phyloP scores from a whole-genome alignment of 2,329 filamentous ascomycete genomes.

The Truncatella angustata region DNA sequence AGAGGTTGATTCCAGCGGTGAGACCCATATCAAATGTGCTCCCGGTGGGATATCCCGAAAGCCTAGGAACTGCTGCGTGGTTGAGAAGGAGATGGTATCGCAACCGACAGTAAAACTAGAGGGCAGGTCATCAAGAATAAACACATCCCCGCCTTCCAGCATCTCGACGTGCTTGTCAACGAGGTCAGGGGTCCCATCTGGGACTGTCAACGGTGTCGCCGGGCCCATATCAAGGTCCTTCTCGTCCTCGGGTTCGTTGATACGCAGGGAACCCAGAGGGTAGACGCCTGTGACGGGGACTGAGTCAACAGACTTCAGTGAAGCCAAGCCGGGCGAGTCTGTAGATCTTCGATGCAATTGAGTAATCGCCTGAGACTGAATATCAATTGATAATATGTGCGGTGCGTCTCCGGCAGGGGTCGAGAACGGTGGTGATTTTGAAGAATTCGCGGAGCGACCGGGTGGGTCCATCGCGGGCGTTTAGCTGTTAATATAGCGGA shows the following conservation, averaged over 20 bases:
- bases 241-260: constrained; percentile 15
- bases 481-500: not conserved
- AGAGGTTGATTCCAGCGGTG: constrained; percentile 45
- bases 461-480: constrained; percentile 8
- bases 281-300: constrained; percentile 30
- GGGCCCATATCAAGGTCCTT: constrained; percentile 7
- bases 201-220: constrained; percentile 15
- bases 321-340: constrained; percentile 13
- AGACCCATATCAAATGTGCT: constrained; percentile 59
- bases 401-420: not conserved
- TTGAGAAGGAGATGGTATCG: constrained; percentile 48
- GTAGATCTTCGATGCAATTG: constrained; percentile 6
- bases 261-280: constrained; percentile 18
- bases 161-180: constrained; percentile 24
- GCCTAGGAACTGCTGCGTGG: constrained; percentile 45
- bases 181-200: constrained; percentile 16
- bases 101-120: constrained; percentile 51
- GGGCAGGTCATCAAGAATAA: constrained; percentile 53
- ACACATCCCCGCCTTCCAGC: constrained; percentile 41
- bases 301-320: constrained; percentile 29
- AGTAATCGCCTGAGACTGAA: not conserved
- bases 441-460: constrained; percentile 3
- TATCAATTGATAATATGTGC: not conserved
- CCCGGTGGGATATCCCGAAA: constrained; percentile 55
- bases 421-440: not conserved